Evolutionary conservation across 1,139 yeast species (phyloP).

Genomic region (Pichia sp.): DNA sequence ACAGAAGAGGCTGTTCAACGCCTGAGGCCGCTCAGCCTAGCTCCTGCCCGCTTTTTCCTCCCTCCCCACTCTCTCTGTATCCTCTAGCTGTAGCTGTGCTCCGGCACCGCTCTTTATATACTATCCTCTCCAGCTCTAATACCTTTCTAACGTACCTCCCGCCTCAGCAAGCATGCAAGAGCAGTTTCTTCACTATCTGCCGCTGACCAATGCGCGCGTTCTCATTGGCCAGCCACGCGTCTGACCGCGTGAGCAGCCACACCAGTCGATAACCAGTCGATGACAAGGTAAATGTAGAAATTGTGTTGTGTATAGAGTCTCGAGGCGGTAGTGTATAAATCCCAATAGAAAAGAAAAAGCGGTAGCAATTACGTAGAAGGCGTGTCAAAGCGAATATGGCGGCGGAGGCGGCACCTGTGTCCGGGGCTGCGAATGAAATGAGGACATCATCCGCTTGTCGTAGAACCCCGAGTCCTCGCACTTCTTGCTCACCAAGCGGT

Average conservation of each 20-base stretch:
- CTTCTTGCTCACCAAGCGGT: conserved; percentile 21
- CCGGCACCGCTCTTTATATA: not conserved
- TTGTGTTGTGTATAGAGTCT: not conserved
- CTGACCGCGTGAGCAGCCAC: not conserved
- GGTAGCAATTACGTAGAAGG: not conserved
- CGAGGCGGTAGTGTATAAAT: not conserved
- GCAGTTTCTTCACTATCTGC: conserved; percentile 4
- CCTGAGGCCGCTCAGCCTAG: not conserved
- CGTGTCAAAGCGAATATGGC: conserved; percentile 21
- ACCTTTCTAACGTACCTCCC: not conserved
- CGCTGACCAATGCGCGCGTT: conserved; percentile 9
- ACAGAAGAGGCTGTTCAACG: conserved; percentile 28
- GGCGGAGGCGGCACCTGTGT: conserved; percentile 21
- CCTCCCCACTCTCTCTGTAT: not conserved
- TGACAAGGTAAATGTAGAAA: not conserved
- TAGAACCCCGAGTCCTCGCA: conserved; percentile 2
- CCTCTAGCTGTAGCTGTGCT: not conserved
- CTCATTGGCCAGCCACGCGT: conserved; percentile 4
- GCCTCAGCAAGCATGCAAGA: not conserved
- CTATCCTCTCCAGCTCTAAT: not conserved
- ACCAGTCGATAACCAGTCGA: not conserved
- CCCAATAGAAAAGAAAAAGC: not conserved
- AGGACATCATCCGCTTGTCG: conserved; percentile 6
- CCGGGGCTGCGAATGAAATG: not conserved
- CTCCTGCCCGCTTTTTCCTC: not conserved